Evolutionary conservation across 1,139 yeast species (phyloP).

Genomic region (Tardiomyces blankii): DNA sequence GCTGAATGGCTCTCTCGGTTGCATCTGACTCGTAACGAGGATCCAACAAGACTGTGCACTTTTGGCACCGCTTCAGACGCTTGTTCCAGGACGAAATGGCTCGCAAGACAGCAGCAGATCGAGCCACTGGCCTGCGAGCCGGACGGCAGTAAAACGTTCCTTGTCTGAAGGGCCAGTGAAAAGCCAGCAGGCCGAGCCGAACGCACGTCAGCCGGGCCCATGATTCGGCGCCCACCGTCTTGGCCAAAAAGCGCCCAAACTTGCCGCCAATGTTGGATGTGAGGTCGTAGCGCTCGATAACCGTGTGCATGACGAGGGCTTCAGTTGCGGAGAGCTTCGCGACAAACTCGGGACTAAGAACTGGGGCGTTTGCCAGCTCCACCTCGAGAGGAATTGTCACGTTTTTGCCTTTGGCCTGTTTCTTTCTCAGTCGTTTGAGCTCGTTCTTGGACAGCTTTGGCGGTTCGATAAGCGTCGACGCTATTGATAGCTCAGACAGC

Average conservation of each 20-base stretch:
- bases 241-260: conserved; percentile 21
- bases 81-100: conserved; percentile 31
- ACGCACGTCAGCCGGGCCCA: conserved; percentile 26
- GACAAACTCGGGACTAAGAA: conserved; percentile 23
- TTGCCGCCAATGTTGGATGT: conserved; percentile 26
- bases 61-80: conserved; percentile 17
- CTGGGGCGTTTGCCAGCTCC: conserved; percentile 9
- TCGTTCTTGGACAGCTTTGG: conserved; percentile 24
- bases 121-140: conserved; percentile 32
- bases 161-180: conserved; percentile 39
- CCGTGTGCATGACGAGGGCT: conserved; percentile 31
- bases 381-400: conserved; percentile 11
- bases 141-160: conserved; percentile 31
- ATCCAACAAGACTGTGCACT: conserved; percentile 30
- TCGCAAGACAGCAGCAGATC: conserved; percentile 32
- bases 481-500: neutral
- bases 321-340: conserved; percentile 31
- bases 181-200: conserved; percentile 32
- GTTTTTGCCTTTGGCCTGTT: conserved; percentile 6
- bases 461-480: neutral
- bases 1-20: conserved; percentile 27
- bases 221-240: conserved; percentile 26
- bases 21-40: conserved; percentile 30
- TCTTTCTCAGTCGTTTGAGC: conserved; percentile 24
- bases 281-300: conserved; percentile 30